A percentile compares a stretch with the other conserved stretches of the same genome.
Evolutionary conservation across 306 rosid genomes (phyloP).

Genomic region (Vigna hirtella): DNA sequence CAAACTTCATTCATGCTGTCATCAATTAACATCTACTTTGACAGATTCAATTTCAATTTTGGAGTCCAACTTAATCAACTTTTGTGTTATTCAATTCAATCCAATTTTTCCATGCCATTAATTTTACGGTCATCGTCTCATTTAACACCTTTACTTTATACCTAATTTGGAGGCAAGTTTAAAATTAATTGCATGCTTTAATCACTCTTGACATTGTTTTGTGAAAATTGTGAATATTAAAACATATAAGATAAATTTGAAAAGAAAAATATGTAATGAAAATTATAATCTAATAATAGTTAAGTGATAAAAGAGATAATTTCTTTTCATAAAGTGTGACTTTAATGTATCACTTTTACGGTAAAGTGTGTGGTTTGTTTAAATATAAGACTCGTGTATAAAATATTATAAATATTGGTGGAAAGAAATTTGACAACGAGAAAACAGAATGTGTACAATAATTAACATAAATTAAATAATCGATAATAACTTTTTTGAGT

Average conservation of each 20-base stretch:
- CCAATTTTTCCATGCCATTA: background rate
- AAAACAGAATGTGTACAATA: background rate
- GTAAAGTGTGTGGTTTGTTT: background rate
- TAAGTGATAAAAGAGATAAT: no score
- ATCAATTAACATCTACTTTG: background rate
- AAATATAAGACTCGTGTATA: background rate
- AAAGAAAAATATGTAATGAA: no score
- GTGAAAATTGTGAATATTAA: no score
- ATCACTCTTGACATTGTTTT: no score
- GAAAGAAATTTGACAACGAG: background rate
- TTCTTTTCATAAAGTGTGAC: no score
- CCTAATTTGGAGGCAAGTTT: background rate
- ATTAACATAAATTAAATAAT: background rate
- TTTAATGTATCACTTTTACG: background rate
- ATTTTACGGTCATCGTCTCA: background rate
- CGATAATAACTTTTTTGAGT: no score
- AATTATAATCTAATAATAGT: no score
- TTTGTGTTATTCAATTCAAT: background rate
- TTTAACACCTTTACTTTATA: background rate
- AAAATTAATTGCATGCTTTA: no score
- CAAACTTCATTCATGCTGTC: background rate
- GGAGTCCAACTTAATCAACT: background rate
- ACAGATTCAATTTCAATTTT: background rate
- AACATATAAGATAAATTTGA: no score
- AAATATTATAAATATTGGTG: background rate